Evolutionary conservation across 139 green algal species (phyloP).

Genomic region (Mychonastes homosphaera): DNA sequence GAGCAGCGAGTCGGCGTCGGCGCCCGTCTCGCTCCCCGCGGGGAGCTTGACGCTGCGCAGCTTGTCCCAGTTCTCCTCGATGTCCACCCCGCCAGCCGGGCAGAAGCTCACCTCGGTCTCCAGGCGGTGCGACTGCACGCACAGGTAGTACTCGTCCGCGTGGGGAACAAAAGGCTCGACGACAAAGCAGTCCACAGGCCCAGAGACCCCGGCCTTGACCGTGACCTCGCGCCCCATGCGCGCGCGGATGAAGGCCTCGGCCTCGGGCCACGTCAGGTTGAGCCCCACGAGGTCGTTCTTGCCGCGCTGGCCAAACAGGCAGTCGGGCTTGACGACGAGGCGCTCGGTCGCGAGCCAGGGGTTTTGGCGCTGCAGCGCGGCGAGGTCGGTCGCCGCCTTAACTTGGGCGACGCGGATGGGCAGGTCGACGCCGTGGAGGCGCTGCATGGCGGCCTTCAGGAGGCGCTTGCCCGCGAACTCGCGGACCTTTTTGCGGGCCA

Average conservation of each 20-base stretch:
- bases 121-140: conserved; percentile 28
- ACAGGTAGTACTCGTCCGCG: conserved; percentile 21
- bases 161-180: conserved; percentile 91
- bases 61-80: conserved; percentile 93
- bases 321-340: conserved; percentile 91
- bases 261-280: conserved; percentile 46
- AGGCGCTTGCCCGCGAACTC: conserved; percentile 78
- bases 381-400: conserved; percentile 42
- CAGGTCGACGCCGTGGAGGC: conserved; percentile 60
- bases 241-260: conserved; percentile 60
- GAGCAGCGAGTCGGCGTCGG: too few species aligned
- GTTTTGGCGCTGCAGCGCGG: conserved; percentile 47
- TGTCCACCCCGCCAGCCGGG: conserved; percentile 71
- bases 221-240: conserved; percentile 59
- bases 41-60: conserved; percentile 49
- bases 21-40: conserved; percentile 9
- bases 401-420: conserved; percentile 38
- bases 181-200: conserved; percentile 78
- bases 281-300: conserved; percentile 88
- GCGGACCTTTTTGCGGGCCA: conserved; percentile 50
- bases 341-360: conserved; percentile 57
- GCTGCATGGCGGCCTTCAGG: conserved; percentile 58
- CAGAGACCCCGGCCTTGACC: conserved; percentile 51
- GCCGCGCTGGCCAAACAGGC: conserved; percentile 89
- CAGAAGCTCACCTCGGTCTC: conserved; percentile 53